Evolutionary conservation across 23 red algal species (phyloP).

Genomic region (Gracilaria vermiculophylla): DNA sequence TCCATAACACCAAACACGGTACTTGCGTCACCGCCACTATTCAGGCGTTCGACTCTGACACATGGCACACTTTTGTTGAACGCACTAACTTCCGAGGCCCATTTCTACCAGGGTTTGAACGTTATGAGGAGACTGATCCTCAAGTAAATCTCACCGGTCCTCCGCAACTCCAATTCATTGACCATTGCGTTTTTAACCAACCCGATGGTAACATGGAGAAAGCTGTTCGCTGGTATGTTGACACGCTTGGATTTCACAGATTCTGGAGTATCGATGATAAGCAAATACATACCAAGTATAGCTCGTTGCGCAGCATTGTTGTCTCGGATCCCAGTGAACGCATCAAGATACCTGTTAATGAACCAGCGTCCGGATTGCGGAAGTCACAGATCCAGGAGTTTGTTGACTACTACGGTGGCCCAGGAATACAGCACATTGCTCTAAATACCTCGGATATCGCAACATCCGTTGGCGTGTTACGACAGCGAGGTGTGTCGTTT

Average conservation of each 20-base stretch:
- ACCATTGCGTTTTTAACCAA: slow-evolving; percentile 96
- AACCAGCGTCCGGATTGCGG: slow-evolving; percentile 70
- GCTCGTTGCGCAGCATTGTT: slow-evolving; percentile 84
- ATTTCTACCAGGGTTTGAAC: slow-evolving; percentile 85
- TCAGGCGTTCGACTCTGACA: slow-evolving; percentile 74
- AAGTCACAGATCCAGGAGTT: slow-evolving; percentile 96
- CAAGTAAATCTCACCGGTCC: slow-evolving; percentile 39
- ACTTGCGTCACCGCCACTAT: slow-evolving; percentile 76
- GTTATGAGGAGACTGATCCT: slow-evolving; percentile 48
- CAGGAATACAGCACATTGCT: slow-evolving; percentile 97
- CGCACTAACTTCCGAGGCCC: slow-evolving; percentile 62
- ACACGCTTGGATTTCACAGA: slow-evolving; percentile 82
- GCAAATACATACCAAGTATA: slow-evolving; percentile 96
- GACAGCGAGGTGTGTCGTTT: slow-evolving; percentile 82
- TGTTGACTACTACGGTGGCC: slow-evolving; percentile 95
- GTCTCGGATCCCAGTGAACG: slow-evolving; percentile 80
- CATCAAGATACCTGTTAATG: slow-evolving; percentile 97
- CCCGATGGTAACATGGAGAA: slow-evolving; percentile 81
- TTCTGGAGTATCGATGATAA: slow-evolving; percentile 99
- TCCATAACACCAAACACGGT: slow-evolving; percentile 51
- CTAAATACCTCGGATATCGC: slow-evolving; percentile 83
- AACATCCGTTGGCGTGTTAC: slow-evolving; percentile 61
- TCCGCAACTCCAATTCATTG: slow-evolving; percentile 61
- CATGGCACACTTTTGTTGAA: slow-evolving; percentile 93
- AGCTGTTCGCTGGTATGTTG: slow-evolving; percentile 86